Conservation (phyloP, 371 early-diverging fungal species). For the Capillidium rhysosporum region DNA sequence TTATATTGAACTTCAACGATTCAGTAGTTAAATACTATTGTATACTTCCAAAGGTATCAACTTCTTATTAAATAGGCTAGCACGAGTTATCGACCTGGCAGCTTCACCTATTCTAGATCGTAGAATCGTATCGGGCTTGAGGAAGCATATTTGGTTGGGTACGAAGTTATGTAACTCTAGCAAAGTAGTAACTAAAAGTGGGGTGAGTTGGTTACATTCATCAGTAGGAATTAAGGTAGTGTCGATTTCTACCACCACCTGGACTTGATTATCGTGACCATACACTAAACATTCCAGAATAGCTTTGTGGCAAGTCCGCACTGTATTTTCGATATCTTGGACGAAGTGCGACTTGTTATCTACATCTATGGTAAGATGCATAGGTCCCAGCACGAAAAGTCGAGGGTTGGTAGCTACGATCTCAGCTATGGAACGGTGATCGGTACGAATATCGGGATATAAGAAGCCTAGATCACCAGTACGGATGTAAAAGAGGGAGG, state of each 20-base stretch:
- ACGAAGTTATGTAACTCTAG: conserved; percentile 53
- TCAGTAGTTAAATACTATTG: no score
- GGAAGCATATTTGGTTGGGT: conserved; percentile 44
- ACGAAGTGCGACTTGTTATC: conserved; percentile 52
- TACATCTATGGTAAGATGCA: conserved; percentile 43
- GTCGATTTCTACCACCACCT: not conserved
- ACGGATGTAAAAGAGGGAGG: conserved; percentile 41
- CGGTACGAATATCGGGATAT: conserved; percentile 31
- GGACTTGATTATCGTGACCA: not conserved
- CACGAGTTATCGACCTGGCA: conserved; percentile 14
- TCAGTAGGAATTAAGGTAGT: not conserved
- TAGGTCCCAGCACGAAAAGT: conserved; percentile 55
- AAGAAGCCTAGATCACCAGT: conserved; percentile 76
- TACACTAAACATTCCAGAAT: no score
- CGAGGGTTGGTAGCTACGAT: conserved; percentile 36
- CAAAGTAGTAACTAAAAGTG: conserved; percentile 40
- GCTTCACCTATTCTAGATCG: conserved; percentile 35
- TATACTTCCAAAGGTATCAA: no score
- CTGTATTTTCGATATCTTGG: conserved; percentile 46
- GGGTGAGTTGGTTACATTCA: conserved; percentile 11
- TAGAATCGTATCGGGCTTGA: conserved; percentile 35
- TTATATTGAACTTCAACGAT: no score
- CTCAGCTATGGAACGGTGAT: conserved; percentile 13
- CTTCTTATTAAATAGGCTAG: not conserved
- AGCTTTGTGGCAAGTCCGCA: conserved; percentile 28